These are phyloP conservation scores for Veloboletus limbatus DNA, from an alignment of 1,284 basidiomycete species.

Conservation along the genomic window DNA sequence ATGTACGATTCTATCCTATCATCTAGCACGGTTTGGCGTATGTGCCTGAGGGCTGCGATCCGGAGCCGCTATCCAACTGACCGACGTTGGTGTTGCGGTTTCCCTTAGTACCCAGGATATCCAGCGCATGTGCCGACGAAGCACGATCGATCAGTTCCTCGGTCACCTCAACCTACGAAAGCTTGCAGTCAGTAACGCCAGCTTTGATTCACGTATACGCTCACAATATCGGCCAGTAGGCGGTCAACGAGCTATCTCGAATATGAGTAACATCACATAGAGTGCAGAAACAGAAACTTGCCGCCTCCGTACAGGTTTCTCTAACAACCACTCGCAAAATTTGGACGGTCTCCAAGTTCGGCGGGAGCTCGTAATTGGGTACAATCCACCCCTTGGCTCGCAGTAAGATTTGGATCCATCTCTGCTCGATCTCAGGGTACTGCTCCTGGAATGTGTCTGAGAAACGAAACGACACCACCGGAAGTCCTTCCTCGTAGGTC, in stretches of 20 bases:
- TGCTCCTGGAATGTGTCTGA: slow-evolving; percentile 71
- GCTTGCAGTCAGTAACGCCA: neutral
- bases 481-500: slow-evolving; percentile 76
- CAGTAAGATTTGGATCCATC: slow-evolving; percentile 84
- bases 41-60: slow-evolving; percentile 52
- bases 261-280: slow-evolving; percentile 2
- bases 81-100: slow-evolving; percentile 34
- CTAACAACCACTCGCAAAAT: slow-evolving; percentile 87
- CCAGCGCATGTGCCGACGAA: slow-evolving; percentile 52
- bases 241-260: slow-evolving; percentile 56
- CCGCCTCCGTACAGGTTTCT: slow-evolving; percentile 67
- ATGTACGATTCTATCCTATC: neutral
- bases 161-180: slow-evolving; percentile 54
- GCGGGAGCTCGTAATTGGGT: slow-evolving; percentile 83
- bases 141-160: slow-evolving; percentile 47
- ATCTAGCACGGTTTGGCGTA: slow-evolving; percentile 63
- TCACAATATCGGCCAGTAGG: slow-evolving; percentile 60
- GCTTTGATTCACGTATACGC: slow-evolving; percentile 21
- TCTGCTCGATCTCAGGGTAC: slow-evolving; percentile 78
- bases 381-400: slow-evolving; percentile 84
- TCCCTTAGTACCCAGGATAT: slow-evolving; percentile 37
- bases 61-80: slow-evolving; percentile 44
- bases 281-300: slow-evolving; percentile 19
- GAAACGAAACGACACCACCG: slow-evolving; percentile 92
- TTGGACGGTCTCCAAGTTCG: slow-evolving; percentile 63